Conservation (phyloP, 139 green algal genomes). For the Picochlorum sp. region DNA sequence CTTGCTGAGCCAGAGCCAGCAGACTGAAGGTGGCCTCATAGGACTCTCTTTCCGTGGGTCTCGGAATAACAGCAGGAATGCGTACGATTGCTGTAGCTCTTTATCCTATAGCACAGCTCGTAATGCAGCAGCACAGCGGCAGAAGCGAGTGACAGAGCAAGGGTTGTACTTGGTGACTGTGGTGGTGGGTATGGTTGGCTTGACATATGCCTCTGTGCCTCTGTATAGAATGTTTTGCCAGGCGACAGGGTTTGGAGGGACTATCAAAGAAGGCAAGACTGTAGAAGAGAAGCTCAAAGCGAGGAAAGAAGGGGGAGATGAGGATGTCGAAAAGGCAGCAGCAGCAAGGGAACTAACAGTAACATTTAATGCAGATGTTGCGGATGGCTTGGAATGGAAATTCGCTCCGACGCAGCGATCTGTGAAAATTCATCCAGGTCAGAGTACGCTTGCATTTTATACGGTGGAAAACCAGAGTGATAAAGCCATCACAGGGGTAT, state of each 20-base stretch:
- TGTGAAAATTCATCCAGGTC: conserved; percentile 69
- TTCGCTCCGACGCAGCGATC: conserved; percentile 80
- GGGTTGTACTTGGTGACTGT: conserved; percentile 45
- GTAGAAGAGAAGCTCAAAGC: conserved; percentile 74
- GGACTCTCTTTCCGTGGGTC: too few relatives aligned
- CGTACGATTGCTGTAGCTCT: too few relatives aligned
- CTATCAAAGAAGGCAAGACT: conserved; percentile 47
- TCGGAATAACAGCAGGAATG: too few relatives aligned
- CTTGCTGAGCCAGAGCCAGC: too few relatives aligned
- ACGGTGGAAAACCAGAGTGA: conserved; percentile 79
- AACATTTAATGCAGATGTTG: conserved; percentile 84
- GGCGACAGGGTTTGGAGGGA: conserved; percentile 80
- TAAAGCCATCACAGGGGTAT: conserved; percentile 72
- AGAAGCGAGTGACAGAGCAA: conserved; percentile 10
- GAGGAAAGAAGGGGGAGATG: conserved; percentile 43
- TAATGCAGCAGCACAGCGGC: not conserved
- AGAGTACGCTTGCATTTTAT: conserved; percentile 97
- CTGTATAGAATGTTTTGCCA: conserved; percentile 73
- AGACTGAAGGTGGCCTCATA: too few relatives aligned
- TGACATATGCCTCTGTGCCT: conserved; percentile 87
- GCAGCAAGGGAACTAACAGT: conserved; percentile 65
- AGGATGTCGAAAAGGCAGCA: conserved; percentile 40
- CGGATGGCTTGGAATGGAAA: conserved; percentile 83
- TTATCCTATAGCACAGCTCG: not conserved
- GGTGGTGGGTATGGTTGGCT: conserved; percentile 81